A percentile compares a stretch with the other conserved stretches of the same genome.
phyloP scores from a whole-genome alignment of 1,284 basidiomycete genomes.

The Apiotrichum brassicae region DNA sequence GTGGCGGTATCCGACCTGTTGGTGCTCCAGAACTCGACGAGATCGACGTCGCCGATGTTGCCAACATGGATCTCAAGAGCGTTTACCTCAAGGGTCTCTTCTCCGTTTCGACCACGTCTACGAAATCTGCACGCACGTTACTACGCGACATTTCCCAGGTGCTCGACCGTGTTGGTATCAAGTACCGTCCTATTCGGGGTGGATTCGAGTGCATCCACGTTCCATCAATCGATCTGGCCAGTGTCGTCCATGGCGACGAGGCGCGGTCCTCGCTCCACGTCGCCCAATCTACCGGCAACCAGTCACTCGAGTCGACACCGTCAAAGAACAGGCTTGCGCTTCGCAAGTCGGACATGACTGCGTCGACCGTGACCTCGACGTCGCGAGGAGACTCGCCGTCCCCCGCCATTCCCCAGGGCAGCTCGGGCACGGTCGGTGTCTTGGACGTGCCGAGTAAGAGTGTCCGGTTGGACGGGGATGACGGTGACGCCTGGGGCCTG shows the following conservation, averaged over 20 bases:
- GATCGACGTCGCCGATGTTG: slow-evolving; percentile 20
- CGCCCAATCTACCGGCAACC: slow-evolving; percentile 11
- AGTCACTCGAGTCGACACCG: slow-evolving; percentile 15
- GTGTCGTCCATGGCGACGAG: slow-evolving; percentile 51
- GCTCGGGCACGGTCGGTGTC: slow-evolving; percentile 16
- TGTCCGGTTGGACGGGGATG: slow-evolving; percentile 57
- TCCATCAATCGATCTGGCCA: slow-evolving; percentile 82
- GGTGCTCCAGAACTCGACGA: slow-evolving; percentile 17
- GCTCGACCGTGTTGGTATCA: slow-evolving; percentile 87
- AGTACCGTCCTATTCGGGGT: slow-evolving; percentile 79
- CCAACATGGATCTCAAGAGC: slow-evolving; percentile 63
- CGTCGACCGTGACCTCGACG: neutral
- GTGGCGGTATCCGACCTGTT: slow-evolving; percentile 17
- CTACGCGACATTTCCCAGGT: slow-evolving; percentile 79
- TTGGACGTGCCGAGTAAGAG: slow-evolving; percentile 6
- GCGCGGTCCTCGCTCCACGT: slow-evolving; percentile 18
- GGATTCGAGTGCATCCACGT: slow-evolving; percentile 95
- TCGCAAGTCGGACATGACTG: slow-evolving; percentile 7
- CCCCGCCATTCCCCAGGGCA: slow-evolving; percentile 1
- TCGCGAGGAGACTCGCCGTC: slow-evolving; percentile 8
- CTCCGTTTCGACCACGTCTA: slow-evolving; percentile 92
- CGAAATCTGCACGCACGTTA: slow-evolving; percentile 73
- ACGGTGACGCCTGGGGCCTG: slow-evolving; percentile 49
- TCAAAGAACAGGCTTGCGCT: slow-evolving; percentile 14
- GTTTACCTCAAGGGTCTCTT: slow-evolving; percentile 84